Conservation (phyloP, 75 land plant species). For the Selaginella tamariscina region DNA sequence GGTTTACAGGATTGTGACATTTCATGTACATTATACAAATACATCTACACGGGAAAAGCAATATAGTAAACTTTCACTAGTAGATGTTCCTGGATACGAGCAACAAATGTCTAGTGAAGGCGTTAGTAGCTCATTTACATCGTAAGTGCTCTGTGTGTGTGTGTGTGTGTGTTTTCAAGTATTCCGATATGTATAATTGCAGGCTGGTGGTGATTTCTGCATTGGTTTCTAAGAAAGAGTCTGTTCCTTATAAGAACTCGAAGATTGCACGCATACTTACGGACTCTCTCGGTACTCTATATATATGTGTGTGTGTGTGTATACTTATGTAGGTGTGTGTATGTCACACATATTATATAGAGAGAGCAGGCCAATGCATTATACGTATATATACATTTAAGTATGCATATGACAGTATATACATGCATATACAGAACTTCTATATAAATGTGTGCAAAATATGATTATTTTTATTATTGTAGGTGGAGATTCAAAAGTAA, state of each 20-base stretch:
- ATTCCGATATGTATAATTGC: background rate
- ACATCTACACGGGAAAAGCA: background rate
- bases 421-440: background rate
- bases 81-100: background rate
- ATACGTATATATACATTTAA: background rate
- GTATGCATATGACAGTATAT: background rate
- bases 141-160: background rate
- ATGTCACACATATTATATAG: too few relatives aligned
- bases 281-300: slow-evolving; percentile 1
- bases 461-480: background rate
- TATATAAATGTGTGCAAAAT: background rate
- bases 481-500: slow-evolving; percentile 3
- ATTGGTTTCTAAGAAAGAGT: background rate
- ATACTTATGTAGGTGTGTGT: too few relatives aligned
- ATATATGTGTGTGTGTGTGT: background rate
- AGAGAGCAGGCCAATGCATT: background rate
- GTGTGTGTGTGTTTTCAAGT: background rate
- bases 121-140: background rate
- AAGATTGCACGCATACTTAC: background rate
- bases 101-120: slow-evolving; percentile 7
- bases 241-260: background rate
- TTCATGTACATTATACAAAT: background rate
- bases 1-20: slow-evolving; percentile 2
- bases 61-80: slow-evolving; percentile 5
- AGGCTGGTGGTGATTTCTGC: slow-evolving; percentile 7